These are phyloP conservation scores for Rugosomyces carneus DNA, from an alignment of 1,284 basidiomycete species.

Conservation along the genomic window DNA sequence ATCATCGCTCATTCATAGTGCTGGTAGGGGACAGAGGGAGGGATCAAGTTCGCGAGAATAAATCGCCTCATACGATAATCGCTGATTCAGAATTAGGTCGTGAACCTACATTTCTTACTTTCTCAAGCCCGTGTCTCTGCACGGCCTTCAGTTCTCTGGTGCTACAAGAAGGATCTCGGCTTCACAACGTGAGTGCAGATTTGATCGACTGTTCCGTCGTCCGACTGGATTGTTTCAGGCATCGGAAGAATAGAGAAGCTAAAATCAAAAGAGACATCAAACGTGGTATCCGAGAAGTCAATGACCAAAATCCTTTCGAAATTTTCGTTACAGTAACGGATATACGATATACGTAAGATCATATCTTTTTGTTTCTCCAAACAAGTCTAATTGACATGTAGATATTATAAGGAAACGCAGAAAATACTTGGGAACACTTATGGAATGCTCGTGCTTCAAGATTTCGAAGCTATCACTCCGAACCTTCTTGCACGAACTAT, in stretches of 20 bases:
- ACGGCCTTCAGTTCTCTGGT: slow-evolving; percentile 91
- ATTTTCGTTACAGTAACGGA: slow-evolving; percentile 99
- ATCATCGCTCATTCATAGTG: slow-evolving; percentile 95
- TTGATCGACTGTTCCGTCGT: slow-evolving; percentile 2
- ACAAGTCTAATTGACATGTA: slow-evolving; percentile 14
- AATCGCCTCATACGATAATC: not conserved
- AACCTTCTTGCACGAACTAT: slow-evolving; percentile 96
- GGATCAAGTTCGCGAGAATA: slow-evolving; percentile 64
- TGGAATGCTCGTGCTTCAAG: slow-evolving; percentile 96
- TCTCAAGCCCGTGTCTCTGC: slow-evolving; percentile 88
- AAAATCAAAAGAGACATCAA: slow-evolving; percentile 95
- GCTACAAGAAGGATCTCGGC: slow-evolving; percentile 95
- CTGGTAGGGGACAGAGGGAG: slow-evolving; percentile 93
- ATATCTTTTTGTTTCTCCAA: not conserved
- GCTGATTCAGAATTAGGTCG: slow-evolving; percentile 53
- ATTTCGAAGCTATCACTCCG: slow-evolving; percentile 98
- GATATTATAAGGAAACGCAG: slow-evolving; percentile 85
- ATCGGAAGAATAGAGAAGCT: slow-evolving; percentile 94
- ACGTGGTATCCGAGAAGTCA: slow-evolving; percentile 88
- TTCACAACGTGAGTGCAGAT: slow-evolving; percentile 70
- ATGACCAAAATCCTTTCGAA: slow-evolving; percentile 96
- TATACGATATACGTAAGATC: slow-evolving; percentile 87
- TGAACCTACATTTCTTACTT: slow-evolving; percentile 92
- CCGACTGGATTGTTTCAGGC: slow-evolving; percentile 40
- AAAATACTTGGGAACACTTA: slow-evolving; percentile 95